A percentile compares a stretch with the other conserved stretches of the same genome.
These are phyloP conservation scores for Kwoniella bestiolae DNA, from an alignment of 768 basidiomycete genomes.

Conservation along the genomic window DNA sequence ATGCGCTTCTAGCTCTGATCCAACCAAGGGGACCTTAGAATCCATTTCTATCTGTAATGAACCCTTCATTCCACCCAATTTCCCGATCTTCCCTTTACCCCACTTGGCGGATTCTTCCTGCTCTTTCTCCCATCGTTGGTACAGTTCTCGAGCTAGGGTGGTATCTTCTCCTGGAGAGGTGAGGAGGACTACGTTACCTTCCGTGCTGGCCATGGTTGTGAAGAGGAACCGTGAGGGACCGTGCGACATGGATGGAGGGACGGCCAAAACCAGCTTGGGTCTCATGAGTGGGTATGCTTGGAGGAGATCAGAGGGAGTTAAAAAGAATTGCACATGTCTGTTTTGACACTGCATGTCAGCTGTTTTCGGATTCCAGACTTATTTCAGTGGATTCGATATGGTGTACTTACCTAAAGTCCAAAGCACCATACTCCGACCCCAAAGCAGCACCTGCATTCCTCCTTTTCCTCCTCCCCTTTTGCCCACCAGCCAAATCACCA, in stretches of 20 bases:
- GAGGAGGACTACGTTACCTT: constrained; percentile 84
- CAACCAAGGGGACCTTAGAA: constrained; percentile 85
- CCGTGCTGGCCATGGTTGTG: constrained; percentile 77
- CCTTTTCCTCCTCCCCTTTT: constrained; percentile 61
- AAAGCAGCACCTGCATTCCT: constrained; percentile 62
- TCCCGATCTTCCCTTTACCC: constrained; percentile 88
- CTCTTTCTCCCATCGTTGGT: constrained; percentile 80
- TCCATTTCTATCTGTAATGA: constrained; percentile 75
- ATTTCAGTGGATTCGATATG: too few relatives aligned
- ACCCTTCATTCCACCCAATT: constrained; percentile 75
- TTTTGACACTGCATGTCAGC: not conserved
- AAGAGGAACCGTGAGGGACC: constrained; percentile 88
- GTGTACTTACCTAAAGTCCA: constrained; percentile 79
- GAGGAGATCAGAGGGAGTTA: constrained; percentile 76
- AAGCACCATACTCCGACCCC: constrained; percentile 77
- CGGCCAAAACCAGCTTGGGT: constrained; percentile 90
- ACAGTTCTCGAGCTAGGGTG: constrained; percentile 76
- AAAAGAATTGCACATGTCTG: constrained; percentile 91
- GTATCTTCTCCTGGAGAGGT: constrained; percentile 79
- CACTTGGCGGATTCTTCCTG: constrained; percentile 82
- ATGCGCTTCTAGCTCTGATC: constrained; percentile 81
- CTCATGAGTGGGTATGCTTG: constrained; percentile 82
- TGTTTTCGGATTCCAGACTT: too few relatives aligned
- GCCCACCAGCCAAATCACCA: constrained; percentile 42
- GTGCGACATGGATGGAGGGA: constrained; percentile 89